phyloP scores from a whole-genome alignment of 2,329 filamentous ascomycete genomes.

The Neocucurbitaria cava region DNA sequence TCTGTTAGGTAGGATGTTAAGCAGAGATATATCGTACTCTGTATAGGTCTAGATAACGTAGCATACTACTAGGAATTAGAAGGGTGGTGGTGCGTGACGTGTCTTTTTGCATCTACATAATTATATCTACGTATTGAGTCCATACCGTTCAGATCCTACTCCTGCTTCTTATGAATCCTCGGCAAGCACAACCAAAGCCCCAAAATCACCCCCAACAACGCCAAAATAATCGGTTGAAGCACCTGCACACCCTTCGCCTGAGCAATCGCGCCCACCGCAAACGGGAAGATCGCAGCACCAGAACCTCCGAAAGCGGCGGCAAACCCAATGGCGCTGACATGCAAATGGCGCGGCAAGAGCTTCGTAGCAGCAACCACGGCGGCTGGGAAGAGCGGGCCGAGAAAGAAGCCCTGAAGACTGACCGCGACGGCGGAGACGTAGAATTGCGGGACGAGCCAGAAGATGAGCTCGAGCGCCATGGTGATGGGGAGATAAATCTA shows the following conservation, averaged over 20 bases:
- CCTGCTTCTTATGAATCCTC: slow-evolving; percentile 53
- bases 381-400: slow-evolving; percentile 80
- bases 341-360: slow-evolving; percentile 73
- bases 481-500: slow-evolving; percentile 69
- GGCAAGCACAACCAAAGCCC: slow-evolving; percentile 60
- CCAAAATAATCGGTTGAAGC: slow-evolving; percentile 66
- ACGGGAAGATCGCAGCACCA: slow-evolving; percentile 73
- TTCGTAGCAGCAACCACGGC: slow-evolving; percentile 77
- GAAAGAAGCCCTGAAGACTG: slow-evolving; percentile 76
- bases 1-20: too few relatives aligned
- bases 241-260: slow-evolving; percentile 66
- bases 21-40: too few relatives aligned
- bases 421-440: slow-evolving; percentile 76
- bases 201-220: slow-evolving; percentile 59
- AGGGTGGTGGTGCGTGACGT: too few relatives aligned
- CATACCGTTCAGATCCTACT: slow-evolving; percentile 16
- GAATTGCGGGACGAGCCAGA: slow-evolving; percentile 83
- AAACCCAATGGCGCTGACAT: slow-evolving; percentile 83
- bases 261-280: slow-evolving; percentile 71
- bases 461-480: slow-evolving; percentile 72
- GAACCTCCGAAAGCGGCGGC: slow-evolving; percentile 77
- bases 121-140: too few relatives aligned
- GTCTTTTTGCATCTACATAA: too few relatives aligned
- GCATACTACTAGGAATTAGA: too few relatives aligned
- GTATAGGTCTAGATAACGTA: too few relatives aligned